These are phyloP conservation scores for Candida dajiaensis DNA, from an alignment of 805 yeast species.

Conservation along the genomic window DNA sequence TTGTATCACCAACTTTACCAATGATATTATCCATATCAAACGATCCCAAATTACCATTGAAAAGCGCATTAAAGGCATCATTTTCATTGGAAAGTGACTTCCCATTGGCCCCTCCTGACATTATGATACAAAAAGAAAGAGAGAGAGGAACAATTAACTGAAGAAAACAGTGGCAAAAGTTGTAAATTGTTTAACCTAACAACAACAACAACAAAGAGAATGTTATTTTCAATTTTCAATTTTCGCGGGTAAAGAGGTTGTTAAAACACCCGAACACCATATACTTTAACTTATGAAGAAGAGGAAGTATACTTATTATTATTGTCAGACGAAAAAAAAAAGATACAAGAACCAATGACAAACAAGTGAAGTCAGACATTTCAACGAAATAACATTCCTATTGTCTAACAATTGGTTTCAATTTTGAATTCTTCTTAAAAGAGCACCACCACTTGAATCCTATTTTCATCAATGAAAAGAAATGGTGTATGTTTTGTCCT, in stretches of 20 bases:
- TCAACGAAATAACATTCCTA: slow-evolving; percentile 44
- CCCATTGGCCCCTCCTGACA: background rate
- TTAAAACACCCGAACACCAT: slow-evolving; percentile 2
- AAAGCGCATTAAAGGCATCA: slow-evolving; percentile 31
- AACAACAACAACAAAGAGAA: no score
- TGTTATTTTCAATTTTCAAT: no score
- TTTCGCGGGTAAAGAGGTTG: no score
- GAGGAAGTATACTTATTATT: no score
- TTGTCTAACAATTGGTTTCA: slow-evolving; percentile 47
- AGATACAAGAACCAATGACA: no score
- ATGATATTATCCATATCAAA: slow-evolving; percentile 16
- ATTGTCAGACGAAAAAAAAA: no score
- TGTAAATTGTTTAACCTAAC: no score
- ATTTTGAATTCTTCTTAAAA: slow-evolving; percentile 45
- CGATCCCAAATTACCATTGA: slow-evolving; percentile 30
- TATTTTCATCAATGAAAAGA: slow-evolving; percentile 33
- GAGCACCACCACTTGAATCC: slow-evolving; percentile 26
- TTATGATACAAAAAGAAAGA: background rate
- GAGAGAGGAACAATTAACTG: no score
- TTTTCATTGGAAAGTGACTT: slow-evolving; percentile 30
- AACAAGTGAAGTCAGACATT: background rate
- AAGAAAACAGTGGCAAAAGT: no score
- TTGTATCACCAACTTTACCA: slow-evolving; percentile 17
- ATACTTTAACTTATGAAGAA: no score
- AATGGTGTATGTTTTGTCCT: slow-evolving; percentile 56